Evolutionary conservation across 2,329 filamentous ascomycete genomes (phyloP).

Genomic region (Fusarium fracticaudum): DNA sequence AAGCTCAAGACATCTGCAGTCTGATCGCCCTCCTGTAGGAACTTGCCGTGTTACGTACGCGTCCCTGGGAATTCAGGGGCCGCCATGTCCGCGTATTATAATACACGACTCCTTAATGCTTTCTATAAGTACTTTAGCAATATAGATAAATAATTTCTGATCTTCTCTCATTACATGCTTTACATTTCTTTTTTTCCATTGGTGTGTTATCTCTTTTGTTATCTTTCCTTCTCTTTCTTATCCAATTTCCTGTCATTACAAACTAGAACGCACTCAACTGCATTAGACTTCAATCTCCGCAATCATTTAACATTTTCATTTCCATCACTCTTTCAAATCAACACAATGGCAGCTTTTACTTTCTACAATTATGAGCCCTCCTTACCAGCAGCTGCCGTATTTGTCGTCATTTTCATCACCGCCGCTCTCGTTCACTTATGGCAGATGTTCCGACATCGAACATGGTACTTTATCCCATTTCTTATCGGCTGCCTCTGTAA

Average conservation of each 20-base stretch:
- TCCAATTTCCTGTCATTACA: background rate
- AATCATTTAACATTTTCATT: background rate
- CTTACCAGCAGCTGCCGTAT: conserved; percentile 52
- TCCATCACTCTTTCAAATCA: background rate
- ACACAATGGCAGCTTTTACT: background rate
- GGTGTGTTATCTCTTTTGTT: too few species aligned
- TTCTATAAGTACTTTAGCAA: background rate
- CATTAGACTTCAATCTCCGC: background rate
- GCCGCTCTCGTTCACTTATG: conserved; percentile 51
- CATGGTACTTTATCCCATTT: conserved; percentile 64
- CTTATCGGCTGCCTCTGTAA: conserved; percentile 60
- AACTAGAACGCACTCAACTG: background rate
- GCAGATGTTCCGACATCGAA: conserved; percentile 51
- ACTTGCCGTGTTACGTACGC: background rate
- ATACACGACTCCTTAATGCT: background rate
- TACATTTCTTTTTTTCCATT: background rate
- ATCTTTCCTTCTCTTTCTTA: background rate
- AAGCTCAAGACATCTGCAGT: background rate
- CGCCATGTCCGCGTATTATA: background rate
- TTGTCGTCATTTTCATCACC: conserved; percentile 51
- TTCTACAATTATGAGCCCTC: conserved; percentile 60
- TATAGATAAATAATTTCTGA: rapidly evolving
- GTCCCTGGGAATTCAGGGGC: background rate
- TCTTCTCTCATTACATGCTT: background rate
- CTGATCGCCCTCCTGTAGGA: background rate